Base-by-base conservation (phyloP, 139 green algal genomes). In the Picochlorum sp. region DNA sequence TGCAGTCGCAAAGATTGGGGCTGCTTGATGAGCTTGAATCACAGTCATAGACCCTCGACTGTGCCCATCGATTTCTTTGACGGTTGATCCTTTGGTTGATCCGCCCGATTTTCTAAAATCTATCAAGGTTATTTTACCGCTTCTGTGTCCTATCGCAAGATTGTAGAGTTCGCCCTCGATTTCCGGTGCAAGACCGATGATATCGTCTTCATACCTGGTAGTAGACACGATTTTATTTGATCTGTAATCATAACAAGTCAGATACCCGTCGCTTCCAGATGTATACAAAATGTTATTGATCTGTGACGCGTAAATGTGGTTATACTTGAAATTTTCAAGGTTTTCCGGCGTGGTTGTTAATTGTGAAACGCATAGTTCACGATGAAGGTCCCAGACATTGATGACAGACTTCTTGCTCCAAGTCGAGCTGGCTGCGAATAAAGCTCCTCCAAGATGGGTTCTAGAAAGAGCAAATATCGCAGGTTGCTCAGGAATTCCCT, bases 1-100 rank as follows among this genome's bases (percentile, higher is more conserved):
- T 30, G 63, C 82, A 1, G 81, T 91, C 3, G 89, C 89, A 30
- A 98, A 62, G 16, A 97, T 71, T 5, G 80, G 80, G 1, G 86
- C 85, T 54, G 84, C 60, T 13, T 59, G 59, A 65, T 97, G 90
- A 4, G 76, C 81, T 3, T 79, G 75, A 50, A 97, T 63, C 3
- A 79, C 69, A 8, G 62, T 82, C 63, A 97, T 69, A 32, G 63
- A 68, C 4, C 83, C 78, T 60, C 77, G 80, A 50, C 40, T 69
- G 67, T 94, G 84, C 2, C 85, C 90, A 26, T 84, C 65, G 50
- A 95, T 63, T 47, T 47, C 22, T n/a, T 47, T 47, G 10, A 26
- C 39, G 18, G 22, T 16, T 14, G 39, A 20, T n/a, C 39, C 20
- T 47, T 47, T 47, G 39, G 30, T 32, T 33, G 18, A 28, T 20